phyloP scores from a whole-genome alignment of 768 basidiomycete species.

The Fistulinella prunicolor region DNA sequence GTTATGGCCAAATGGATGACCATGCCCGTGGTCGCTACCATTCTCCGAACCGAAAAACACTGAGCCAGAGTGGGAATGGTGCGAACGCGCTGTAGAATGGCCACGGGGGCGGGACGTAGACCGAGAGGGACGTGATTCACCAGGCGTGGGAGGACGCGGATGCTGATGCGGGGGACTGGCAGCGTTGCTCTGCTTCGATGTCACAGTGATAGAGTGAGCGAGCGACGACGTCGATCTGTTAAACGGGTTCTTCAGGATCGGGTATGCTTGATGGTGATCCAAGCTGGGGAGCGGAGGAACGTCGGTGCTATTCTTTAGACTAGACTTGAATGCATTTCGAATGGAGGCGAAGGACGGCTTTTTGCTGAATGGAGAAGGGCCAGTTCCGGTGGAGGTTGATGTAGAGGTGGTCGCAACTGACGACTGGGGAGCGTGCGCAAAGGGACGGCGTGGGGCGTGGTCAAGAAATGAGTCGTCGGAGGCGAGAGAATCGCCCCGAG shows the following conservation, averaged over 20 bases:
- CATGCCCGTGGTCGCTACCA: conserved; percentile 65
- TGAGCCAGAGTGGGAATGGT: conserved; percentile 76
- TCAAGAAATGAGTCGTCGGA: conserved; percentile 76
- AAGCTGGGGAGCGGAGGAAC: conserved; percentile 74
- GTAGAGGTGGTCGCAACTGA: conserved; percentile 56
- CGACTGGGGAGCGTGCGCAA: conserved; percentile 69
- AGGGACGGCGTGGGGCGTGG: conserved; percentile 53
- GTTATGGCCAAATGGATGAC: conserved; percentile 32
- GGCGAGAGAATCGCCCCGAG: conserved; percentile 72
- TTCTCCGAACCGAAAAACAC: conserved; percentile 66
- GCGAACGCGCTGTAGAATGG: conserved; percentile 64
- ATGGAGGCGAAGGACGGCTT: conserved; percentile 86
- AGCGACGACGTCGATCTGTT: conserved; percentile 79
- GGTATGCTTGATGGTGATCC: conserved; percentile 60
- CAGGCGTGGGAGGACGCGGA: conserved; percentile 60
- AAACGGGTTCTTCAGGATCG: conserved; percentile 77
- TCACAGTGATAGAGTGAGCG: conserved; percentile 41
- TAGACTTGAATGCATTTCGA: conserved; percentile 79
- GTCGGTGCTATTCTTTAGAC: conserved; percentile 49
- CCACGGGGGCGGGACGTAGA: conserved; percentile 48
- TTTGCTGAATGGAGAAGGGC: conserved; percentile 59
- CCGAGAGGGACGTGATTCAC: conserved; percentile 35
- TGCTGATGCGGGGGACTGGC: conserved; percentile 47
- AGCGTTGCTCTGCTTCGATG: conserved; percentile 39
- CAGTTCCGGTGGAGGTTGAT: conserved; percentile 11